Base-by-base conservation (phyloP, 495 filamentous ascomycete genomes). In the Sabuloglossum arenarium region DNA sequence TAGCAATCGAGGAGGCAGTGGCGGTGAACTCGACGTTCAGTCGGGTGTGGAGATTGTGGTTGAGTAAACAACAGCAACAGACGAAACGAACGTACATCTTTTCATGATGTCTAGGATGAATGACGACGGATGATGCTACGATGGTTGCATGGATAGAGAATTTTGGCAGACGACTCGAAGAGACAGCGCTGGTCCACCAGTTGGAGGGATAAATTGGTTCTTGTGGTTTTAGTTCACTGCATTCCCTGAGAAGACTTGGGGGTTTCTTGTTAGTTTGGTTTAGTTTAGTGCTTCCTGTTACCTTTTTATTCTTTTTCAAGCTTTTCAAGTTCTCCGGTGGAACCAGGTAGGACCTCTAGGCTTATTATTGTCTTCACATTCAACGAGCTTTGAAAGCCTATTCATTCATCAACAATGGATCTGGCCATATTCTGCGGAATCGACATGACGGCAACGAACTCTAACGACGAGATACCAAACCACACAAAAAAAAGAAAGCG, bases 1-100 rank as follows among this genome's bases (percentile, higher is more conserved):
- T 63, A 74, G 80, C 53, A 79, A 84, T 54, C 80, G 85, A 58
- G 91, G 86, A 68, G 88, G 89, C 74, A 51, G 53, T 25, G 28
- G 43, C 10, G 31, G 25, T n/a, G 82, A 85, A 63, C 70, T 84
- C 50, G 75, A 74, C 56, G 70, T 73, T 56, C 75, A 71, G 59
- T 77, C 73, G 52, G 73, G 74, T 39, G 76, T 70, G 19, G 70
- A 72, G 53, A 72, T 71, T 53, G 65, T 67, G 24, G 69, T 71
- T 19, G 70, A 69, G 56, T 65, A 69, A 34, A 60, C 12, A 54
- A 23, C 1, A 28, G n/a, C 30, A 54, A 54, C 21, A 54, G 0
- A 37, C 25, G 23, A 54, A 29, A 54, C 23, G 24, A 54, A 39
- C 3, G 24, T 16, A 39, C 55, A 56, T 56, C 27, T 27, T 56